phyloP scores from a whole-genome alignment of 192 early-diverging fungal species.

The Coemansia sp. region DNA sequence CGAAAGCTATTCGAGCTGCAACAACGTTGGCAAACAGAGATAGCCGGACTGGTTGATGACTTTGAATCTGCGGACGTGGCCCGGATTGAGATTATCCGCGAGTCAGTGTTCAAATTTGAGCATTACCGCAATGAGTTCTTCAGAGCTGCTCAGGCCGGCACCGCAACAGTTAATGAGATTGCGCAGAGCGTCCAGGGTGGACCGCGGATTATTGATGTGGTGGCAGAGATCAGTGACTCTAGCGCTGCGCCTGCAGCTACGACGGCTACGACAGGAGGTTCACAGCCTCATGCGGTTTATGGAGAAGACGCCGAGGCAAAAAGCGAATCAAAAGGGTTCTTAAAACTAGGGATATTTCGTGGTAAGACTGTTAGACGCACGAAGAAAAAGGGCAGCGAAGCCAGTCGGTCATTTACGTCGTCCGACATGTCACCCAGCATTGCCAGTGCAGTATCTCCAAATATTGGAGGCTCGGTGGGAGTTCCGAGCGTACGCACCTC shows the following conservation, averaged over 20 bases:
- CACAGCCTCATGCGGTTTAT: background rate
- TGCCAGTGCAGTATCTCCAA: constrained; percentile 2
- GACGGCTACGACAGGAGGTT: background rate
- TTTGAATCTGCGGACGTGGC: constrained; percentile 48
- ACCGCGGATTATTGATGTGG: constrained; percentile 18
- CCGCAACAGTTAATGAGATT: constrained; percentile 2
- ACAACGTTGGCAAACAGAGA: constrained; percentile 39
- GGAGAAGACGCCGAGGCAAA: constrained; percentile 12
- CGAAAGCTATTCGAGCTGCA: constrained; percentile 30
- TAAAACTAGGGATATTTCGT: constrained; percentile 38
- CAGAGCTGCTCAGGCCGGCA: constrained; percentile 18
- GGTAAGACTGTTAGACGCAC: constrained; percentile 22
- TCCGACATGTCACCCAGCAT: constrained; percentile 13
- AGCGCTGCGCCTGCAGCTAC: background rate
- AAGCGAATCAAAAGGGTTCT: constrained; percentile 20
- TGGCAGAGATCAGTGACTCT: background rate
- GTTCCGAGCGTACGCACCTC: constrained; percentile 22
- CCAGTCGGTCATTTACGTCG: constrained; percentile 14
- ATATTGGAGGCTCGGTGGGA: constrained; percentile 2
- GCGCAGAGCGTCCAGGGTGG: constrained; percentile 16
- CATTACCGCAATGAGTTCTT: constrained; percentile 46
- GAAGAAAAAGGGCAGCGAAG: constrained; percentile 22
- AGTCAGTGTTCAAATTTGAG: constrained; percentile 37
- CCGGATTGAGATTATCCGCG: constrained; percentile 34
- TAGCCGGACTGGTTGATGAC: constrained; percentile 29